Percentiles rank a stretch among this genome's conserved stretches.
phyloP scores from a whole-genome alignment of 108 stramenopile species.

The Skeletonema marinoi region DNA sequence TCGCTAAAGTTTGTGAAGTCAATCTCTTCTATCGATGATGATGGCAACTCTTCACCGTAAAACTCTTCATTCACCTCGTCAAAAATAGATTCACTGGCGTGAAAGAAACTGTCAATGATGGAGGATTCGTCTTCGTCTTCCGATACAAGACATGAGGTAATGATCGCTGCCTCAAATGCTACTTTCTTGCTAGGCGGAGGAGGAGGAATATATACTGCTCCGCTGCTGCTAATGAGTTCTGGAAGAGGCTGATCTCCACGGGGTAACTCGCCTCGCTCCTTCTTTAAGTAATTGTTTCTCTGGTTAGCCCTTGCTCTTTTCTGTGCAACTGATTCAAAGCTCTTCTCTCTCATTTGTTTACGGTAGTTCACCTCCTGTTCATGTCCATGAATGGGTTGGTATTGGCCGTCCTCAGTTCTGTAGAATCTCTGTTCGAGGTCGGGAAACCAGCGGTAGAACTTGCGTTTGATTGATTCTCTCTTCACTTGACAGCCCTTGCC shows the following conservation, averaged over 20 bases:
- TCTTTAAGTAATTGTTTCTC: neutral
- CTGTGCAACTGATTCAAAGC: neutral
- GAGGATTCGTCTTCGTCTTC: neutral
- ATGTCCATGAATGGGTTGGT: conserved; percentile 2
- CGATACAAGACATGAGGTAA: neutral
- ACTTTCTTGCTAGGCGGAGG: neutral
- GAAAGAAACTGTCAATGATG: neutral
- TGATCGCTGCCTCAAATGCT: neutral
- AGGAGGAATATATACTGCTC: neutral
- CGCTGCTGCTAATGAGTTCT: neutral
- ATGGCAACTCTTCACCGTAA: neutral
- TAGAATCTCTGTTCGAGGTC: conserved; percentile 36
- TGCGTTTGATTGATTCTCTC: neutral
- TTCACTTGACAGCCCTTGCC: neutral
- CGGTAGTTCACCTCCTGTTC: conserved; percentile 4
- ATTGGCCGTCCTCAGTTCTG: neutral
- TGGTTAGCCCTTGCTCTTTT: neutral
- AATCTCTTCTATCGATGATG: neutral
- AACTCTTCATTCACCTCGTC: neutral
- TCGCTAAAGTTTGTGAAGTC: neutral
- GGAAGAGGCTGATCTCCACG: neutral
- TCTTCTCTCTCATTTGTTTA: conserved; percentile 1
- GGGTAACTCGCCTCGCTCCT: neutral
- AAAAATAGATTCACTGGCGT: neutral
- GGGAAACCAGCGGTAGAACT: conserved; percentile 51